phyloP scores from a whole-genome alignment of 2,329 filamentous ascomycete species.

The Periconia macrospinosa region DNA sequence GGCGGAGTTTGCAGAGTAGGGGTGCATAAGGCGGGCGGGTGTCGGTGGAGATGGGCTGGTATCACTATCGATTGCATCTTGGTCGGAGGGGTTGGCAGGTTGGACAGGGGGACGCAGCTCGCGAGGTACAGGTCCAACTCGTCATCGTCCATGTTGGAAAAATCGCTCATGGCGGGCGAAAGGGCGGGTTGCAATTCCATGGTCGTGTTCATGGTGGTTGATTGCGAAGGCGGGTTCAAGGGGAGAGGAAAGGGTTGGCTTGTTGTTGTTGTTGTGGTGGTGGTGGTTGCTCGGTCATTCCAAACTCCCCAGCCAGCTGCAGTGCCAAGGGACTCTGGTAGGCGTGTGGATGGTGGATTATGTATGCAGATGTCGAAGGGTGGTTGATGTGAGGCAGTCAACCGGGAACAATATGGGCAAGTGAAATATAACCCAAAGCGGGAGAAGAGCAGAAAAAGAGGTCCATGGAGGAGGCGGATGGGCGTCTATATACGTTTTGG shows the following conservation, averaged over 20 bases:
- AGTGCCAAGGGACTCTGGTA: not conserved
- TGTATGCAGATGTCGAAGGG: not conserved
- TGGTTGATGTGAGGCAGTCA: not conserved
- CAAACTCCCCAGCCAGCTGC: not conserved
- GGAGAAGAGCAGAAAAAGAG: slow-evolving; percentile 17
- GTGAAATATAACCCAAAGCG: not conserved
- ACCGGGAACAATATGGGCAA: too few relatives aligned
- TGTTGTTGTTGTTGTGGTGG: too few relatives aligned
- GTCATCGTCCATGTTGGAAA: slow-evolving; percentile 38
- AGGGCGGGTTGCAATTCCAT: too few relatives aligned
- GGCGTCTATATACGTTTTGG: slow-evolving; percentile 16
- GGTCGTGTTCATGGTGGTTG: too few relatives aligned
- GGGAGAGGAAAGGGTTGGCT: too few relatives aligned
- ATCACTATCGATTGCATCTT: slow-evolving; percentile 27
- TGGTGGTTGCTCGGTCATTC: not conserved
- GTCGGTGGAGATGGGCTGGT: slow-evolving; percentile 2
- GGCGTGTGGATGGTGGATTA: not conserved
- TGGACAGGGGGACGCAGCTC: slow-evolving; percentile 42
- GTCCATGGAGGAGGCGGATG: slow-evolving; percentile 2
- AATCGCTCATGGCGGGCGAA: slow-evolving; percentile 23
- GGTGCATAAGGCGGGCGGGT: not conserved
- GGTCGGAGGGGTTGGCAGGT: slow-evolving; percentile 43
- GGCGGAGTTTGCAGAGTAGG: slow-evolving; percentile 5
- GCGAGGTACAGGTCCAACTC: slow-evolving; percentile 45
- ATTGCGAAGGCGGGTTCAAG: too few relatives aligned